Percentiles rank a stretch among this genome's conserved stretches.
These are phyloP conservation scores for Colletotrichum kahawae DNA, from an alignment of 2,329 filamentous ascomycete species.

Conservation along the genomic window DNA sequence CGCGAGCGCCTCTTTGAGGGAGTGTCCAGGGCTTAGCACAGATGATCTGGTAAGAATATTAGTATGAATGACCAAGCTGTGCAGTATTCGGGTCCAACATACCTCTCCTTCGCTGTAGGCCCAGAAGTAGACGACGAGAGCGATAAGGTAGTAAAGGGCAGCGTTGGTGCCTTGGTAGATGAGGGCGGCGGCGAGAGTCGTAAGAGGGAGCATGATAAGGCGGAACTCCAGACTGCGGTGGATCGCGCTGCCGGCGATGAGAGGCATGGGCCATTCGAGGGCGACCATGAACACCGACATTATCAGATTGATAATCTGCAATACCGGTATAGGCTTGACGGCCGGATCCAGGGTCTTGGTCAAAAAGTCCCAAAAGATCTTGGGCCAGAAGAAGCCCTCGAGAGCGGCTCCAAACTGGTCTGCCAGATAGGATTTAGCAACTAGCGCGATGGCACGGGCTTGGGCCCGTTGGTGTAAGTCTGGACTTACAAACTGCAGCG, in stretches of 20 bases:
- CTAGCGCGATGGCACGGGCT: neutral
- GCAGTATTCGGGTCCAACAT: slow-evolving; percentile 8
- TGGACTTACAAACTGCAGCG: slow-evolving; percentile 73
- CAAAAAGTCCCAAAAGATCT: slow-evolving; percentile 97
- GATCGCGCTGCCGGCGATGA: slow-evolving; percentile 76
- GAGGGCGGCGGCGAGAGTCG: slow-evolving; percentile 74
- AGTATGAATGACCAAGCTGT: slow-evolving; percentile 12
- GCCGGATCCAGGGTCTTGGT: slow-evolving; percentile 87
- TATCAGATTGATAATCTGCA: slow-evolving; percentile 89
- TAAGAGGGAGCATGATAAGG: slow-evolving; percentile 81
- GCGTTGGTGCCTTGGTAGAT: slow-evolving; percentile 94
- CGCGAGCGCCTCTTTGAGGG: slow-evolving; percentile 54
- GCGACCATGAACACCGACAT: slow-evolving; percentile 79
- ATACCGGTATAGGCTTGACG: slow-evolving; percentile 84
- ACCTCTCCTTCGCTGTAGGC: slow-evolving; percentile 98
- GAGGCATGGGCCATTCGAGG: slow-evolving; percentile 88
- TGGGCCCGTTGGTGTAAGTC: neutral
- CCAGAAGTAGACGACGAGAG: slow-evolving; percentile 91
- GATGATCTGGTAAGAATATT: slow-evolving; percentile 56
- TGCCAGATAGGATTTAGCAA: slow-evolving; percentile 43
- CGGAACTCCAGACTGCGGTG: slow-evolving; percentile 90
- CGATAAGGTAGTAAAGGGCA: slow-evolving; percentile 89
- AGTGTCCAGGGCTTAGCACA: slow-evolving; percentile 75
- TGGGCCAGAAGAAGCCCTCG: slow-evolving; percentile 96
- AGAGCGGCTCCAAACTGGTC: slow-evolving; percentile 87